phyloP scores from a whole-genome alignment of 163 green algal species.

The Scenedesmus sp. region DNA sequence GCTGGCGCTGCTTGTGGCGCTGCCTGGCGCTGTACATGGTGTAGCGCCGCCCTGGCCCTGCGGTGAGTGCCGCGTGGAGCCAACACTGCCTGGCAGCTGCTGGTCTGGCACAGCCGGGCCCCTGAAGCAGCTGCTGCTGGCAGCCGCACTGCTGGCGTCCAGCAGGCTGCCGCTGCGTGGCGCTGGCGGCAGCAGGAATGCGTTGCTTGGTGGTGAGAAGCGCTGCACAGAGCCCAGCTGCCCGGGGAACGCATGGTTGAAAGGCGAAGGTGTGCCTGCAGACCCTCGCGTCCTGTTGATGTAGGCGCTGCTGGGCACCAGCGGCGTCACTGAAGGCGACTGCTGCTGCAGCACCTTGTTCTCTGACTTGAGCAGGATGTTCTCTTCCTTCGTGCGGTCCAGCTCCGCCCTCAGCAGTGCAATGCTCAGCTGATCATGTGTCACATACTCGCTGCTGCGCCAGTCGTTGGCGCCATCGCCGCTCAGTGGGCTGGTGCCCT shows the following conservation, averaged over 20 bases:
- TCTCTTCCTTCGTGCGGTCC: background rate
- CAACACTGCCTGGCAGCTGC: constrained; percentile 20
- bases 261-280: background rate
- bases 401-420: background rate
- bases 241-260: background rate
- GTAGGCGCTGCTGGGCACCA: background rate
- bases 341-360: background rate
- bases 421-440: background rate
- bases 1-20: background rate
- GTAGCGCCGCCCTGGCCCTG: background rate
- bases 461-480: background rate
- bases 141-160: constrained; percentile 2
- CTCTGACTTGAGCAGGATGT: constrained; percentile 5
- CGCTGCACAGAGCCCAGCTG: background rate
- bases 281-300: background rate
- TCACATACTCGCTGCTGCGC: constrained; percentile 3
- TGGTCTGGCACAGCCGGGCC: background rate
- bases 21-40: background rate
- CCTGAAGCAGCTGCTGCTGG: constrained; percentile 27
- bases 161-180: constrained; percentile 19
- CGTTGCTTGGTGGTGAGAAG: constrained; percentile 9
- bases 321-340: background rate
- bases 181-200: background rate
- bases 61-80: background rate
- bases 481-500: background rate